These are phyloP conservation scores for Stephanocyclus meneghinianus DNA, from an alignment of 352 stramenopile species.

Conservation along the genomic window DNA sequence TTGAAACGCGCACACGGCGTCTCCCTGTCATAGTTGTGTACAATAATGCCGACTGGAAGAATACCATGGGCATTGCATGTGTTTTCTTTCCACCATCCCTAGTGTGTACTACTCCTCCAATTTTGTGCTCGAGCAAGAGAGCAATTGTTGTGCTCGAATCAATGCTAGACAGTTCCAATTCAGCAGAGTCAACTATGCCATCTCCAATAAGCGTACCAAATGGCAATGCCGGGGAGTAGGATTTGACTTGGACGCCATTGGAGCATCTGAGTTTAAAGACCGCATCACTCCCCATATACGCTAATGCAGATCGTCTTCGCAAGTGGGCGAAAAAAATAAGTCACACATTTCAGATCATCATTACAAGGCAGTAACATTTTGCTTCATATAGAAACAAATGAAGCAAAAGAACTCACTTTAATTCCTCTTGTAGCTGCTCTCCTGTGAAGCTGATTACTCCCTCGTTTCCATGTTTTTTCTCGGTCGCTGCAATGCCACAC, in stretches of 20 bases:
- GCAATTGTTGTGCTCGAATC: constrained; percentile 67
- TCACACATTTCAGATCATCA: not conserved
- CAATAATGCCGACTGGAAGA: constrained; percentile 74
- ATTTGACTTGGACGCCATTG: constrained; percentile 71
- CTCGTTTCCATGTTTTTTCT: constrained; percentile 17
- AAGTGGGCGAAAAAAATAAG: not conserved
- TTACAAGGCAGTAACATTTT: not conserved
- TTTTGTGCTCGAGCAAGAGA: constrained; percentile 69
- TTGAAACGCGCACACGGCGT: constrained; percentile 72
- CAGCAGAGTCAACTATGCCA: constrained; percentile 52
- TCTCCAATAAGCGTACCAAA: constrained; percentile 41
- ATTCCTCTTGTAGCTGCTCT: constrained; percentile 55
- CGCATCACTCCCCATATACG: constrained; percentile 70
- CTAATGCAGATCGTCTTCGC: constrained; percentile 36
- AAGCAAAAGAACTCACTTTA: constrained; percentile 31
- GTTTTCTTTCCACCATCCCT: constrained; percentile 15
- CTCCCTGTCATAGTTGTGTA: constrained; percentile 70
- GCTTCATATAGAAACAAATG: not conserved
- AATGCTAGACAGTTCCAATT: constrained; percentile 68
- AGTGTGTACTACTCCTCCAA: constrained; percentile 65
- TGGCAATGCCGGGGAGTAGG: constrained; percentile 39
- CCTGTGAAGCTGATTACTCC: constrained; percentile 35
- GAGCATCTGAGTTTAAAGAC: constrained; percentile 80
- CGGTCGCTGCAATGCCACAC: constrained; percentile 37
- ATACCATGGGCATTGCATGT: constrained; percentile 54